Evolutionary conservation across 2,329 filamentous ascomycete genomes (phyloP), one percentile per base, ranked within the genome.

Genomic region (Immersiporthe knoxdaviesiana): DNA sequence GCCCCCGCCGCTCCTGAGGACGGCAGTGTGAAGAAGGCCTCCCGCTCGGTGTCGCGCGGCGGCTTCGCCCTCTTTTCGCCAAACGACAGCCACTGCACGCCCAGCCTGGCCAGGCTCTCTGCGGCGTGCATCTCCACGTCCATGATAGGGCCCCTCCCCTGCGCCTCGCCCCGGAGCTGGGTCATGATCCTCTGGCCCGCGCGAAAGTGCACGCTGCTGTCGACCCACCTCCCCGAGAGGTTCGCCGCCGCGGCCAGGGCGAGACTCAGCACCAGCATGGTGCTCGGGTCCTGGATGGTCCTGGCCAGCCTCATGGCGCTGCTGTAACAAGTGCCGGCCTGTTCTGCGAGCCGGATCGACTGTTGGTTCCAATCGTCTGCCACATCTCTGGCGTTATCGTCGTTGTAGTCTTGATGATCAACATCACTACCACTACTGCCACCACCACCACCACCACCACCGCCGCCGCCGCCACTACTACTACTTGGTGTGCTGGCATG

Each of bases 61-160:
- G 78, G 79, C 1, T 78, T 78, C 2, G 76, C 75, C 5, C 70
- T 73, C 0, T 73, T 74, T 39, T 80, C 79, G 2, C 73, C 75
- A 56, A 80, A 79, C 0, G 77, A 75, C 75, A 79, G 76, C 71
- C 76, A 76, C 52, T 78, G 75, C 6, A 80, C 32, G 56, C 80
- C 78, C n/a, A 80, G 63, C 2, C 78, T 73, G 2, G 74, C 74
- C 2, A 81, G 37, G 2, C 69, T 72, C 47, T 73, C 70, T 7
- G 69, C 70, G n/a, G 73, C 67, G 27, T 72, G 68, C 16, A 75
- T 44, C 16, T 71, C 65, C 10, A 61, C n/a, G 2, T 61, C 52
- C 68, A 47, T 74, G 2, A 64, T n/a, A 64, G 8, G 41, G 6
- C 30, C 60, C 14, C 30, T 63, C 18, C 18, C 32, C n/a, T 44